Evolutionary conservation across 805 yeast genomes (phyloP).

Genomic region (Cyberlindnera subsufficiens): DNA sequence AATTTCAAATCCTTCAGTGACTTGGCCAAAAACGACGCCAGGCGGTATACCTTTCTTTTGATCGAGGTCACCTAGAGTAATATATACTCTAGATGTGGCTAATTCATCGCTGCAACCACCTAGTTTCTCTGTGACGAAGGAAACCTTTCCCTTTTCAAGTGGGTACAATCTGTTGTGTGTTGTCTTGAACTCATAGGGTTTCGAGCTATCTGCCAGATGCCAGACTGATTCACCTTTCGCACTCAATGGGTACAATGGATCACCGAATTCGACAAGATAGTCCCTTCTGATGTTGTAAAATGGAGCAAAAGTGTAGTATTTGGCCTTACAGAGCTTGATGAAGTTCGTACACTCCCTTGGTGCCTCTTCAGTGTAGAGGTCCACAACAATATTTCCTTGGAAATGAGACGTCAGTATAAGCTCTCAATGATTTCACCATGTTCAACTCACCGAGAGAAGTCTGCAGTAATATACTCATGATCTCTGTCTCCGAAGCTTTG

Average conservation of each 20-base stretch:
- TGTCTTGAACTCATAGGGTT: slow-evolving; percentile 10
- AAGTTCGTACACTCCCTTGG: slow-evolving; percentile 41
- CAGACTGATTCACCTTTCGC: slow-evolving; percentile 27
- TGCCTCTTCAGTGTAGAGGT: slow-evolving; percentile 31
- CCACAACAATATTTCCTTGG: slow-evolving; percentile 46
- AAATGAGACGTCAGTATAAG: slow-evolving; percentile 14
- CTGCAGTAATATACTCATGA: slow-evolving; percentile 36
- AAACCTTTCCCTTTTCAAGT: slow-evolving; percentile 30
- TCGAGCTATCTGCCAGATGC: slow-evolving; percentile 22
- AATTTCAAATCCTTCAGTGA: slow-evolving; percentile 44
- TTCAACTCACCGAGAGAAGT: slow-evolving; percentile 30
- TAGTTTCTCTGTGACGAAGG: slow-evolving; percentile 17
- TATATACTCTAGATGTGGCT: slow-evolving; percentile 32
- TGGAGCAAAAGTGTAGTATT: slow-evolving; percentile 47
- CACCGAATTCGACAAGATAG: slow-evolving; percentile 39
- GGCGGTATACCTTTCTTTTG: slow-evolving; percentile 10
- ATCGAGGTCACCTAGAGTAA: slow-evolving; percentile 29
- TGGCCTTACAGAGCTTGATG: slow-evolving; percentile 45
- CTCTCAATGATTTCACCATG: not conserved
- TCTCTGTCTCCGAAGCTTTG: not conserved
- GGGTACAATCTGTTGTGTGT: slow-evolving; percentile 22
- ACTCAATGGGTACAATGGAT: slow-evolving; percentile 37
- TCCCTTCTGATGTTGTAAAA: slow-evolving; percentile 38
- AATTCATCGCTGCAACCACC: slow-evolving; percentile 3
- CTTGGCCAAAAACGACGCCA: slow-evolving; percentile 39